Conservation (phyloP, 352 stramenopile species). For the Hyaloperonospora arabidopsidis region DNA sequence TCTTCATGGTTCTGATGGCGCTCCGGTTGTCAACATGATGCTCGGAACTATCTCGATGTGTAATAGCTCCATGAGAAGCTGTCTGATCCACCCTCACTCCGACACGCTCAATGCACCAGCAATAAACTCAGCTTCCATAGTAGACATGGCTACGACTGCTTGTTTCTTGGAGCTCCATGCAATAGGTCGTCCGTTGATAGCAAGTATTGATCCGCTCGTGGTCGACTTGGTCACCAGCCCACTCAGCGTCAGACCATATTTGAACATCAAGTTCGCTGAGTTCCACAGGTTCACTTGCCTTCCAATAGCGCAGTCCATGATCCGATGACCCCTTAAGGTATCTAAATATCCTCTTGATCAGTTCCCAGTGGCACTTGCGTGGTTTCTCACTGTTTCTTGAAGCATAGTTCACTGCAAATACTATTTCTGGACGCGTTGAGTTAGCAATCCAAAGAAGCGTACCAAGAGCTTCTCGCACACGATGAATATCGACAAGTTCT, state of each 20-base stretch:
- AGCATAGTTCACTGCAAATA: background rate
- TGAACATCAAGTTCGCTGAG: background rate
- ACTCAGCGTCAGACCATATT: background rate
- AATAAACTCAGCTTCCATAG: background rate
- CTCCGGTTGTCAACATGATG: no score
- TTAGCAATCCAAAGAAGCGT: no score
- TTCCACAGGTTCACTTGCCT: background rate
- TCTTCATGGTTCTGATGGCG: background rate
- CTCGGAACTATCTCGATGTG: background rate
- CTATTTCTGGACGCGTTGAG: no score
- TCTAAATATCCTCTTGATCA: background rate
- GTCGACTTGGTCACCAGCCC: background rate
- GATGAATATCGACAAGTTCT: no score
- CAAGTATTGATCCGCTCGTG: background rate
- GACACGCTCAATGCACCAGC: background rate
- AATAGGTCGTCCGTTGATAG: background rate
- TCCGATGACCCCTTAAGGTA: background rate
- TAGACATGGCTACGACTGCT: background rate
- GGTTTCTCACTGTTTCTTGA: background rate
- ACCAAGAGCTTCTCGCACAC: no score
- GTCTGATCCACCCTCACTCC: background rate
- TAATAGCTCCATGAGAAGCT: background rate
- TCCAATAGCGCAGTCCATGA: background rate
- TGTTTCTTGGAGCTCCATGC: background rate
- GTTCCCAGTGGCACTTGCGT: background rate